Conservation (phyloP, 1,284 basidiomycete genomes). For the Schizopora paradoxa region DNA sequence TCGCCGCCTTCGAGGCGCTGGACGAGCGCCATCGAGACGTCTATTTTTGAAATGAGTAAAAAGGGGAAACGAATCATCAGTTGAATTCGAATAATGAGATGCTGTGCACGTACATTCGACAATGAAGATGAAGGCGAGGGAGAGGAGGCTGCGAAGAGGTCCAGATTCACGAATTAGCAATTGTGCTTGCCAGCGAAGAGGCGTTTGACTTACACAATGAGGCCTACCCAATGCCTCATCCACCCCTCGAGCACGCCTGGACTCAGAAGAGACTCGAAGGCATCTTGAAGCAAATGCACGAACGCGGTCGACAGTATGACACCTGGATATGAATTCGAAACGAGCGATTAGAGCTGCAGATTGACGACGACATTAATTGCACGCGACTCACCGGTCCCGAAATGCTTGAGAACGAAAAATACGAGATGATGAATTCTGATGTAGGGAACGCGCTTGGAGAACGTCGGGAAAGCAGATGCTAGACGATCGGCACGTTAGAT, state of each 20-base stretch:
- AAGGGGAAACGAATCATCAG: too few species aligned
- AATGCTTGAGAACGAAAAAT: constrained; percentile 78
- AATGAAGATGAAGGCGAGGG: constrained; percentile 64
- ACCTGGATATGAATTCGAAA: constrained; percentile 35
- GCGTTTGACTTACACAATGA: constrained; percentile 69
- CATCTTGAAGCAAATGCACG: constrained; percentile 70
- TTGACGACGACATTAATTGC: neutral
- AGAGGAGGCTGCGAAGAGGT: constrained; percentile 43
- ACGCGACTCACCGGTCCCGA: constrained; percentile 56
- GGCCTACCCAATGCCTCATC: constrained; percentile 52
- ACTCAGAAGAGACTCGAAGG: constrained; percentile 54
- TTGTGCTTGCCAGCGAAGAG: constrained; percentile 1
- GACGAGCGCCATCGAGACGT: constrained; percentile 60
- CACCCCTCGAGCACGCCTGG: constrained; percentile 43
- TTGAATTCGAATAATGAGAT: neutral
- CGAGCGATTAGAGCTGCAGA: constrained; percentile 1
- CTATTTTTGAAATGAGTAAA: constrained; percentile 38
- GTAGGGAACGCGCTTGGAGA: constrained; percentile 49
- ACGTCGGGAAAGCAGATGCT: constrained; percentile 66
- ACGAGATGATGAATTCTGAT: constrained; percentile 57
- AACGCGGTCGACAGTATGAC: constrained; percentile 78
- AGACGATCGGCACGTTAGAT: constrained; percentile 2
- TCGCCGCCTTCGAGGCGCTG: constrained; percentile 39
- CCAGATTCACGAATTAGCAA: neutral
- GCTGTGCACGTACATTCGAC: constrained; percentile 58